Percentiles rank a stretch among this genome's conserved stretches.
Evolutionary conservation across 2,329 filamentous ascomycete genomes (phyloP).

Genomic region (Alternaria arbusti): DNA sequence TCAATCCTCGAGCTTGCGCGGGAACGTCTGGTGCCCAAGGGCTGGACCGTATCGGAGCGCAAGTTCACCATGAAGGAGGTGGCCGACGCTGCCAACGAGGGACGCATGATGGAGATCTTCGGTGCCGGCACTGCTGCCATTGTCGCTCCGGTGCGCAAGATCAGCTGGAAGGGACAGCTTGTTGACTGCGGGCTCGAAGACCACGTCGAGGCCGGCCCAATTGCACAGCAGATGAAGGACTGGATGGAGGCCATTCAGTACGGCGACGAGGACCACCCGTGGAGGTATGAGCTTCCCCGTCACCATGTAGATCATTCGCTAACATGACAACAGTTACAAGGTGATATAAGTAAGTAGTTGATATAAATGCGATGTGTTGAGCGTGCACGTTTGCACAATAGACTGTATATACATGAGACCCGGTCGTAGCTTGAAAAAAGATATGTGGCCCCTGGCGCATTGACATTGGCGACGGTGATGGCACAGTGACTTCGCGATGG

Average conservation of each 20-base stretch:
- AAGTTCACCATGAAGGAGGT: slow-evolving; percentile 93
- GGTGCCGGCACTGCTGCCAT: slow-evolving; percentile 93
- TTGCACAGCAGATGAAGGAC: slow-evolving; percentile 86
- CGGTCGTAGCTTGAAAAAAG: neutral
- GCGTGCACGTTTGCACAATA: neutral
- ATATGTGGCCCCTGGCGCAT: neutral
- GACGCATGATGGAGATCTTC: slow-evolving; percentile 89
- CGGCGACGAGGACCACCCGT: slow-evolving; percentile 82
- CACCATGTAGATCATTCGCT: slow-evolving; percentile 14
- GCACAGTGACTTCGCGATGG: slow-evolving; percentile 1
- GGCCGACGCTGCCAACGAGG: slow-evolving; percentile 79
- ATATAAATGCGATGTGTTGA: neutral
- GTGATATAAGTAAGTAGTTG: slow-evolving; percentile 18
- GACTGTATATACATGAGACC: neutral
- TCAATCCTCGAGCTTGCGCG: slow-evolving; percentile 85
- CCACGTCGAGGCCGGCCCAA: slow-evolving; percentile 83
- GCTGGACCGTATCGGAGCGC: slow-evolving; percentile 87
- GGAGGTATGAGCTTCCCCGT: slow-evolving; percentile 69
- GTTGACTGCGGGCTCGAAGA: slow-evolving; percentile 84
- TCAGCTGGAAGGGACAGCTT: slow-evolving; percentile 83
- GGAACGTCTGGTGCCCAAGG: slow-evolving; percentile 81
- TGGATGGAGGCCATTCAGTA: slow-evolving; percentile 98
- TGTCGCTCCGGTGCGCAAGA: slow-evolving; percentile 86
- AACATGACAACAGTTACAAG: slow-evolving; percentile 37
- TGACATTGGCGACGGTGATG: neutral